Evolutionary conservation across 805 yeast species (phyloP), one percentile per base, ranked within the genome.

Genomic region (Clavispora santaluciae): DNA sequence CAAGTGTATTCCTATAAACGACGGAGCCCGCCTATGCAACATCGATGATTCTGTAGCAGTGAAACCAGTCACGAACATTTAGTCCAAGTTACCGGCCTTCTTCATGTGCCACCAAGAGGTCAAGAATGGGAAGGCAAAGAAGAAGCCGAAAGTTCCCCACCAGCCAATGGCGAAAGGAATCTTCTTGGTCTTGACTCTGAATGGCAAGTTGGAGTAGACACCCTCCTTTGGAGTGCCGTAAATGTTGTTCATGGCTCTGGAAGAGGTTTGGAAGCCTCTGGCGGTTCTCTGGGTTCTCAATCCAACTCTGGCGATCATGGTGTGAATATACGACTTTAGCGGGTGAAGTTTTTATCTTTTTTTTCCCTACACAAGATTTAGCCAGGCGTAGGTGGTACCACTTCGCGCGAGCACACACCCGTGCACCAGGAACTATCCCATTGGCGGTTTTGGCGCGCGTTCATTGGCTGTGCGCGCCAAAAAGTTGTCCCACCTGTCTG

Each of bases 111-210:
- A 86, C 70, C 68, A 82, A 50, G 78, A 72, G 42, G 89, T 79
- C 59, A 84, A 72, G 73, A 87, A 84, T 61, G 98, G 97, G 66
- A 69, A 67, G 38, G 65, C 53, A 40, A 51, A 46, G 43, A 45
- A 44, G 33, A 45, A 51, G 15, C 60, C 61, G 51, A 83, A 74
- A 71, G 80, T 83, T 40, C 89, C 79, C 75, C 86, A 83, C 75
- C 84, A 95, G 52, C 83, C 75, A 39, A 88, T 71, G 53, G 81
- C 86, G 65, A 77, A 89, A 53, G 97, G 98, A 51, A 91, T 76
- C 73, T 81, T 85, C 78, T 95, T 89, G 79, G 82, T 75, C 78
- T 88, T 89, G 49, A 91, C 95, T 76, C 80, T 80, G 81, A 91
- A 93, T 52, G 99, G 99, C 50, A 91, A 61, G 79, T 93, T 91